A percentile compares a stretch with the other conserved stretches of the same genome.
Evolutionary conservation across 1,139 yeast species (phyloP).

Genomic region (Zygosaccharomyces pseudobailii): DNA sequence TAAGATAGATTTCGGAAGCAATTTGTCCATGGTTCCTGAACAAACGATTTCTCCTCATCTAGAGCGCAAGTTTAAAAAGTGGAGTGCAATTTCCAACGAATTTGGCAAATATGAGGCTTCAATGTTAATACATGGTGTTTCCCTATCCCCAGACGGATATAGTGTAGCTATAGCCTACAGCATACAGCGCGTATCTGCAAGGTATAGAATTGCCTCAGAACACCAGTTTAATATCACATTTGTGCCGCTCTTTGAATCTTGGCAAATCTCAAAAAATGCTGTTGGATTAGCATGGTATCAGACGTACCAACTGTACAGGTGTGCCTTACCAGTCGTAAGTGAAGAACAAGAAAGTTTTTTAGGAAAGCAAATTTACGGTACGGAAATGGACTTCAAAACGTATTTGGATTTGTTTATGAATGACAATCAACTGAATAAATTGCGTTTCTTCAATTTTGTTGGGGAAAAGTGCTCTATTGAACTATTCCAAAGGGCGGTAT

Average conservation of each 20-base stretch:
- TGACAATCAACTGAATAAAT: conserved; percentile 17
- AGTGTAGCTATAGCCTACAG: conserved; percentile 34
- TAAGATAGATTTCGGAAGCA: conserved; percentile 13
- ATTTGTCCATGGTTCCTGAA: conserved; percentile 17
- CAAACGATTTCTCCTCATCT: conserved; percentile 25
- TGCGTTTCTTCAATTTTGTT: conserved; percentile 30
- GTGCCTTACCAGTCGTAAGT: conserved; percentile 15
- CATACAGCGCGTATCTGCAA: conserved; percentile 33
- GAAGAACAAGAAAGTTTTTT: background rate
- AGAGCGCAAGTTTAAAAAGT: conserved; percentile 27
- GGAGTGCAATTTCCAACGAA: conserved; percentile 29
- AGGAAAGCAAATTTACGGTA: conserved; percentile 6
- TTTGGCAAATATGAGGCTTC: conserved; percentile 28
- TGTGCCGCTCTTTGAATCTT: conserved; percentile 28
- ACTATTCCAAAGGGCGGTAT: conserved; percentile 26
- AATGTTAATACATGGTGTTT: conserved; percentile 30
- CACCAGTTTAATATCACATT: conserved; percentile 30
- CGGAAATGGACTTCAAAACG: conserved; percentile 18
- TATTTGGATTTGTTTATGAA: conserved; percentile 25
- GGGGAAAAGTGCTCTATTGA: conserved; percentile 21
- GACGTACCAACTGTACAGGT: conserved; percentile 32
- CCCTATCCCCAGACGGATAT: conserved; percentile 33
- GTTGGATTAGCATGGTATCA: conserved; percentile 37
- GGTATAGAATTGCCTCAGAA: conserved; percentile 36
- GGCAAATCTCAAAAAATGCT: conserved; percentile 26